Conservation (phyloP, 2,329 filamentous ascomycete genomes). For the Ascomycota sp. region DNA sequence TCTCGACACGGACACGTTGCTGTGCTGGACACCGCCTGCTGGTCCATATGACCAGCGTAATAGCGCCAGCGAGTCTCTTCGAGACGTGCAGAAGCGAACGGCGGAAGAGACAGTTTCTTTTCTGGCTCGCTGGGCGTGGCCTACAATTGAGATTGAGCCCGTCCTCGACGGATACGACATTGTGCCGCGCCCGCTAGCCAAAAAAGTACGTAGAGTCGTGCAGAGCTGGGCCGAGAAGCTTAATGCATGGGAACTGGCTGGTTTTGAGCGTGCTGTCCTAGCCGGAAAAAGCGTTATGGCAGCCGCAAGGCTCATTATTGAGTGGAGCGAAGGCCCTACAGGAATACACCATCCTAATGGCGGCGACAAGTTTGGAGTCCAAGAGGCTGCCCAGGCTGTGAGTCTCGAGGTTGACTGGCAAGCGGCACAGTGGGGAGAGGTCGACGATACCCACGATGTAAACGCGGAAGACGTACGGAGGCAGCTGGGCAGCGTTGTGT, state of each 20-base stretch:
- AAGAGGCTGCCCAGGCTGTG: slow-evolving; percentile 59
- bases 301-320: slow-evolving; percentile 55
- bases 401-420: slow-evolving; percentile 83
- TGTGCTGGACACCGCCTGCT: slow-evolving; percentile 60
- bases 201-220: slow-evolving; percentile 58
- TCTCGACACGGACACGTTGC: slow-evolving; percentile 73
- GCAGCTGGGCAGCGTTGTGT: slow-evolving; percentile 70
- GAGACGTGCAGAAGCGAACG: slow-evolving; percentile 49
- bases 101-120: slow-evolving; percentile 52
- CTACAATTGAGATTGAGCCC: slow-evolving; percentile 55
- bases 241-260: slow-evolving; percentile 63
- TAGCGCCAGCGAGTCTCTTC: slow-evolving; percentile 36
- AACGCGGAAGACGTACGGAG: slow-evolving; percentile 74
- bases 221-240: slow-evolving; percentile 57
- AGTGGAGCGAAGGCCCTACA: slow-evolving; percentile 64
- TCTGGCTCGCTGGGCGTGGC: slow-evolving; percentile 59
- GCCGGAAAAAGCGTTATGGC: slow-evolving; percentile 74
- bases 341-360: slow-evolving; percentile 20
- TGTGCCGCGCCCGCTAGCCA: slow-evolving; percentile 51
- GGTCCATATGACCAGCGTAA: slow-evolving; percentile 25
- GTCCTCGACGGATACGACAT: slow-evolving; percentile 66
- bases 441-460: slow-evolving; percentile 96
- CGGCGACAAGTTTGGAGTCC: slow-evolving; percentile 45
- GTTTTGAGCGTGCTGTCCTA: slow-evolving; percentile 62
- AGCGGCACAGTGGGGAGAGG: slow-evolving; percentile 80